These are phyloP conservation scores for Dalbergia oliveri DNA, from an alignment of 306 rosid genomes.

Conservation along the genomic window DNA sequence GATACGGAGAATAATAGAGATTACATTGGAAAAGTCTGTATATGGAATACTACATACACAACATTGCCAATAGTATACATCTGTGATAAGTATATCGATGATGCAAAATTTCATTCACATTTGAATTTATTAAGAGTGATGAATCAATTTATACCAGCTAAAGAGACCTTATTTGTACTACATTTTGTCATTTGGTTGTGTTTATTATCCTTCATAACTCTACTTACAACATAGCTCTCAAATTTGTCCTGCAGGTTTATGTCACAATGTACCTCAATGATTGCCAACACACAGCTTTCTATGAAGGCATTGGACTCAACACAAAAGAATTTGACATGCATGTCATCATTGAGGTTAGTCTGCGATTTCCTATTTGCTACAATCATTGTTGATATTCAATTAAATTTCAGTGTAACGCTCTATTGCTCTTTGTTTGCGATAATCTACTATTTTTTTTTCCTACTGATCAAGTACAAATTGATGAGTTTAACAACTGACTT, in stretches of 20 bases:
- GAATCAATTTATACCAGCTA: background rate
- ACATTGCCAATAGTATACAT: background rate
- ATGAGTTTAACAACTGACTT: background rate
- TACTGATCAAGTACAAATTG: background rate
- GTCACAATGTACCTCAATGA: slow-evolving; percentile 98
- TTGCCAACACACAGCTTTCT: slow-evolving; percentile 95
- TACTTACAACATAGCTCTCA: slow-evolving; percentile 3
- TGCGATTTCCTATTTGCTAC: background rate
- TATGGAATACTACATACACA: too few species aligned
- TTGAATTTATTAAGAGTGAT: background rate
- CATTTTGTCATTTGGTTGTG: slow-evolving; percentile 5
- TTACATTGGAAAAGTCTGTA: background rate
- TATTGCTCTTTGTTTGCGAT: too few species aligned
- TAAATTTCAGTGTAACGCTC: too few species aligned
- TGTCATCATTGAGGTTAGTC: slow-evolving; percentile 92
- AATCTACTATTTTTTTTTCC: background rate
- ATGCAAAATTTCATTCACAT: slow-evolving; percentile 30
- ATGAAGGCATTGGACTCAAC: slow-evolving; percentile 93
- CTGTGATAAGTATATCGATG: background rate
- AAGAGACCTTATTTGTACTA: slow-evolving; percentile 15
- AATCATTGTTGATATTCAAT: background rate
- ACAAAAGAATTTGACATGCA: slow-evolving; percentile 98
- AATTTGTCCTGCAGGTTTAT: slow-evolving; percentile 72
- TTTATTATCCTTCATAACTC: background rate
- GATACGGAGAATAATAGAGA: background rate